These are phyloP conservation scores for Delphinella strobiligena DNA, from an alignment of 2,329 filamentous ascomycete species.

Conservation along the genomic window DNA sequence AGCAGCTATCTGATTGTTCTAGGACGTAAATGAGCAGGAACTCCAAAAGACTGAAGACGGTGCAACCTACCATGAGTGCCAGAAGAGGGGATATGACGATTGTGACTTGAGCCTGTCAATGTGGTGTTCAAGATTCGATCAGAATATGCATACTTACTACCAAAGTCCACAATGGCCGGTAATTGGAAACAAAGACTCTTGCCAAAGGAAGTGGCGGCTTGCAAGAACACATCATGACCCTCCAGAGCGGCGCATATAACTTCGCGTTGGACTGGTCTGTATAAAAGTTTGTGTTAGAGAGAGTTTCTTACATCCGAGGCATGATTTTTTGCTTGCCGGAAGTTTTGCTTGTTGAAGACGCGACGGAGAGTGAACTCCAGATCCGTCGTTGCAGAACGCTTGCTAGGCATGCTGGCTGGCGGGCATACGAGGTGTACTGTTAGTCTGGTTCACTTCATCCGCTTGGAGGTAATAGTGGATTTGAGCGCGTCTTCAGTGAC, in stretches of 20 bases:
- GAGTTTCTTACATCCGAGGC: no score
- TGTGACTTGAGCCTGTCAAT: conserved; percentile 50
- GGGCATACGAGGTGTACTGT: no score
- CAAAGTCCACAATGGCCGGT: conserved; percentile 54
- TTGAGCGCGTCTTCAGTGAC: neutral
- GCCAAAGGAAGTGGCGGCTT: conserved; percentile 72
- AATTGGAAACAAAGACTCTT: conserved; percentile 33
- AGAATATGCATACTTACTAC: conserved; percentile 47
- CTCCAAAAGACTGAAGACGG: no score
- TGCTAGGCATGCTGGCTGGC: conserved; percentile 8
- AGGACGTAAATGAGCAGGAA: conserved; percentile 3
- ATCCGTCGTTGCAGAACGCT: conserved; percentile 11
- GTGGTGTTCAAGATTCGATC: conserved; percentile 28
- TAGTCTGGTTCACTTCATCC: neutral
- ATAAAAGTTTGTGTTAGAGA: neutral
- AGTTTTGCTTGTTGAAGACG: conserved; percentile 22
- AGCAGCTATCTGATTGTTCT: conserved; percentile 87
- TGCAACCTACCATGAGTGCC: conserved; percentile 54
- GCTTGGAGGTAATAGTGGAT: neutral
- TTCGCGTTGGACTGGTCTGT: conserved; percentile 71
- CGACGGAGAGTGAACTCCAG: conserved; percentile 25
- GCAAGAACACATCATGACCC: conserved; percentile 83
- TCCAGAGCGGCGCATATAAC: conserved; percentile 73
- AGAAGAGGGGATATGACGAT: conserved; percentile 83
- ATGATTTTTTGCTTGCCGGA: conserved; percentile 16